Percentiles rank a stretch among this genome's conserved stretches.
phyloP scores from a whole-genome alignment of 148 eudicot genomes.

The Chenopodium album region DNA sequence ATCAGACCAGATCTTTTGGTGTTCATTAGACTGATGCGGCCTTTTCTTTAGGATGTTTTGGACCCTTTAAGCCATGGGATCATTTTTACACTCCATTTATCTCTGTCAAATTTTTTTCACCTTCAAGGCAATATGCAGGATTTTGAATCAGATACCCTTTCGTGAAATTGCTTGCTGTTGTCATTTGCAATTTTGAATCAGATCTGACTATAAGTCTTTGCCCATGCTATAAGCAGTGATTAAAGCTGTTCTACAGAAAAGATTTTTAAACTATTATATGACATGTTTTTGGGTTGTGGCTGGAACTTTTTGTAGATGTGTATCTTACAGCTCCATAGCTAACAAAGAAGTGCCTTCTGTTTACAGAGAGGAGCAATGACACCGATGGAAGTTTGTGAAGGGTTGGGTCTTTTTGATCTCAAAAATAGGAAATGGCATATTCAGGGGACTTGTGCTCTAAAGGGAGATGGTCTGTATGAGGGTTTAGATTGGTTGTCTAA shows the following conservation, averaged over 20 bases:
- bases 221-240: not conserved
- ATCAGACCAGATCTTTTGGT: not conserved
- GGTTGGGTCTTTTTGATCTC: conserved; percentile 80
- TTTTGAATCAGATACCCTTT: not conserved
- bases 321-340: not conserved
- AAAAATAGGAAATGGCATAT: conserved; percentile 98
- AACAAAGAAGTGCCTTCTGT: not conserved
- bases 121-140: not conserved
- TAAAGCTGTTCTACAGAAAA: not conserved
- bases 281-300: not conserved
- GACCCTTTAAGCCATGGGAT: not conserved
- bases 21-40: not conserved
- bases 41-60: not conserved
- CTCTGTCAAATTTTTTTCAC: not conserved
- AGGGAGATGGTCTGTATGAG: conserved; percentile 96
- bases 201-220: not conserved
- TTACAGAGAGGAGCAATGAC: conserved; percentile 97
- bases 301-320: not conserved
- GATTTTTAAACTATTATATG: not conserved
- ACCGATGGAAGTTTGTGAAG: conserved; percentile 94
- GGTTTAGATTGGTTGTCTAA: conserved; percentile 95
- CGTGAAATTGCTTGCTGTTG: not conserved
- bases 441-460: conserved; percentile 95
- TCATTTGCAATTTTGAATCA: not conserved
- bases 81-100: not conserved